phyloP scores from a whole-genome alignment of 2,329 filamentous ascomycete genomes.

The Furcasterigmium furcatum region DNA sequence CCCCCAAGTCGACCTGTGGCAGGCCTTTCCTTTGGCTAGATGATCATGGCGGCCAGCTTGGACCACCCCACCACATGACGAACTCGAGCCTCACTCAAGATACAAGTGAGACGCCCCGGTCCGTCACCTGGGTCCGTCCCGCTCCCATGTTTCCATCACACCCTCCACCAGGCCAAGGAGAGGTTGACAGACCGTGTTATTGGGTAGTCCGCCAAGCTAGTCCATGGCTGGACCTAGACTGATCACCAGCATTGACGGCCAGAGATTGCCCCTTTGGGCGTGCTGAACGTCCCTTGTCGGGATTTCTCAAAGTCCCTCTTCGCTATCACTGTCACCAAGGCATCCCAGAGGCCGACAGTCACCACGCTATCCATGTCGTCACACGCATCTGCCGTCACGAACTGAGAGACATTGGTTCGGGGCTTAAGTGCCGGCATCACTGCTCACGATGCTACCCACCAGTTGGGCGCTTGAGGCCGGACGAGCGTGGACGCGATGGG shows the following conservation, averaged over 20 bases:
- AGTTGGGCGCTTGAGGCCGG: too few relatives aligned
- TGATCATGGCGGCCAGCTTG: neutral
- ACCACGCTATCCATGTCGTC: neutral
- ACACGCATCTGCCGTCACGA: neutral
- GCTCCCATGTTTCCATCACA: constrained; percentile 1
- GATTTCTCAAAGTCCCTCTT: too few relatives aligned
- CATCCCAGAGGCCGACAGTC: neutral
- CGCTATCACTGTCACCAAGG: neutral
- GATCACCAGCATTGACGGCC: neutral
- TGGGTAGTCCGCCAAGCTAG: neutral
- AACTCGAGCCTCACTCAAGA: neutral
- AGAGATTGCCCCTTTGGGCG: neutral
- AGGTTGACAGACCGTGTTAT: neutral
- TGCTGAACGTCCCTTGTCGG: too few relatives aligned
- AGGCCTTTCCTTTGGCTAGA: neutral
- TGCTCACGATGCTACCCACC: too few relatives aligned
- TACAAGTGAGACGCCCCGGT: neutral
- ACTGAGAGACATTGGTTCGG: neutral
- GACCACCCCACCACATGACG: neutral
- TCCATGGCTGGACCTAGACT: neutral
- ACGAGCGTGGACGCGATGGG: too few relatives aligned
- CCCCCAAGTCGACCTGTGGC: neutral
- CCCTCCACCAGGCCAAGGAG: neutral
- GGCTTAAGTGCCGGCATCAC: neutral
- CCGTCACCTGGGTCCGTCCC: neutral